These are phyloP conservation scores for Saccharomycodes ludwigii DNA, from an alignment of 805 yeast genomes.

Conservation along the genomic window DNA sequence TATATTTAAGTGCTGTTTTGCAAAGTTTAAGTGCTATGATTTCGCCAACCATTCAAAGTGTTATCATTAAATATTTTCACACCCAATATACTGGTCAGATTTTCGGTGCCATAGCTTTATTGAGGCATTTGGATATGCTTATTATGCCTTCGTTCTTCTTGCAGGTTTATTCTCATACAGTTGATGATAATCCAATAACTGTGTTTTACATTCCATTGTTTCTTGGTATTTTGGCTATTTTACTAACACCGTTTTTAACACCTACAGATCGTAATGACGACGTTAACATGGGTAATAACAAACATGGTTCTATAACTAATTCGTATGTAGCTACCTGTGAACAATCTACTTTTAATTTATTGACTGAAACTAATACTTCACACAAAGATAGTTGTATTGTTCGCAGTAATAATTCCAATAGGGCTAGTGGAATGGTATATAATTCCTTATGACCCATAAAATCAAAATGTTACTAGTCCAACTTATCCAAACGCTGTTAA, in stretches of 20 bases:
- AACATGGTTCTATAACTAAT: no score
- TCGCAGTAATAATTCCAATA: no score
- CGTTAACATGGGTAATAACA: no score
- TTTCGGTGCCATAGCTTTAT: slow-evolving; percentile 55
- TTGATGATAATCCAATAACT: slow-evolving; percentile 25
- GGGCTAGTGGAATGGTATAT: no score
- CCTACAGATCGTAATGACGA: no score
- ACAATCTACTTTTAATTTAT: no score
- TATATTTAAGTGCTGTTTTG: slow-evolving; percentile 24
- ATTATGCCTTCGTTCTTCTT: slow-evolving; percentile 39
- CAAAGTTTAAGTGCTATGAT: slow-evolving; percentile 37
- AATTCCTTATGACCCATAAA: no score
- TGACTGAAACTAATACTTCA: no score
- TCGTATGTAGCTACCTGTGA: no score
- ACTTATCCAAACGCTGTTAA: no score
- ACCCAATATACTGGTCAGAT: slow-evolving; percentile 53
- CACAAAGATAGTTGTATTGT: no score
- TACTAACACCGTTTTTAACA: slow-evolving; percentile 10
- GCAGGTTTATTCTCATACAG: slow-evolving; percentile 34
- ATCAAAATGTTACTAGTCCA: no score
- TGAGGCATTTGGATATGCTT: slow-evolving; percentile 38
- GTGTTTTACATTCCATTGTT: slow-evolving; percentile 23
- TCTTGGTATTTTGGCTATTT: slow-evolving; percentile 10
- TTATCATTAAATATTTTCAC: slow-evolving; percentile 49
- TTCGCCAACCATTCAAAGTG: slow-evolving; percentile 46